phyloP scores from a whole-genome alignment of 73 alveolate species.

The Paramecium tetraurelia region DNA sequence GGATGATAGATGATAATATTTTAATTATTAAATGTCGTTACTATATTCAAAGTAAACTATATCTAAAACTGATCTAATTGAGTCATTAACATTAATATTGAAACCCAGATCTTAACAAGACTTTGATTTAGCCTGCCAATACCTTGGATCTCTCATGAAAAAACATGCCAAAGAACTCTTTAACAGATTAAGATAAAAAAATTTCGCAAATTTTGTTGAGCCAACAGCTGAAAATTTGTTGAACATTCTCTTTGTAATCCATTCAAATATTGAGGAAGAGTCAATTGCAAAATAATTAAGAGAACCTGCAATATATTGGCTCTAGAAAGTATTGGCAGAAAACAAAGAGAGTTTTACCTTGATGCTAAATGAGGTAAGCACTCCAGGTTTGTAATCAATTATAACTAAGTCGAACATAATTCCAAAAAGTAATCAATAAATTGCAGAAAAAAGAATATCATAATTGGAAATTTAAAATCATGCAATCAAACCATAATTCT shows the following conservation, averaged over 20 bases:
- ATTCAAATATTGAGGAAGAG: background rate
- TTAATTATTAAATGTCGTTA: slow-evolving; percentile 45
- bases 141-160: background rate
- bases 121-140: background rate
- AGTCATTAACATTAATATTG: background rate
- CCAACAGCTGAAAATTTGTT: background rate
- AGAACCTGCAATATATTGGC: slow-evolving; percentile 19
- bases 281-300: background rate
- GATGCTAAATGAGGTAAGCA: background rate
- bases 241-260: background rate
- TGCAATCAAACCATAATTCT: background rate
- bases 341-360: background rate
- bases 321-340: background rate
- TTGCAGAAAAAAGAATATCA: background rate
- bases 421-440: background rate
- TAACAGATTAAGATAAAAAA: background rate
- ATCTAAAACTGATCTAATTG: background rate
- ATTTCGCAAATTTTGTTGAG: background rate
- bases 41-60: background rate
- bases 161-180: background rate
- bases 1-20: slow-evolving; percentile 26
- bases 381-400: background rate
- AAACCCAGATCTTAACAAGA: background rate
- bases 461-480: background rate
- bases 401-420: background rate